Percentiles rank a stretch among this genome's conserved stretches.
phyloP scores from a whole-genome alignment of 805 yeast species.

The Zygoascus ofunaensis region DNA sequence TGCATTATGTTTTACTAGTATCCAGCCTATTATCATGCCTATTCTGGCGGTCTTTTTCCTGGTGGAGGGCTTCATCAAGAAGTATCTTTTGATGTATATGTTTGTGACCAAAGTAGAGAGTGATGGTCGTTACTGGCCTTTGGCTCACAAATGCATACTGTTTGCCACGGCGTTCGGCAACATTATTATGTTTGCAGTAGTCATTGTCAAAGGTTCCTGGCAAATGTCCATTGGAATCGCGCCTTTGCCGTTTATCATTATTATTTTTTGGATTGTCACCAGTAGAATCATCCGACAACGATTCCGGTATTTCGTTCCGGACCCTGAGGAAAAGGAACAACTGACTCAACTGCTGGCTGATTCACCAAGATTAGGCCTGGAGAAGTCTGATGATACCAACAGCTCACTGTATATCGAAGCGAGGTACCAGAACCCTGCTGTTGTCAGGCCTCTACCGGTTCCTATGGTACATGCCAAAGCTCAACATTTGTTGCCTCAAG shows the following conservation, averaged over 20 bases:
- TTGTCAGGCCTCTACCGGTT: conserved; percentile 11
- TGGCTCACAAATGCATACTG: conserved; percentile 25
- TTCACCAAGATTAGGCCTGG: background rate
- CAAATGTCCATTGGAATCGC: conserved; percentile 24
- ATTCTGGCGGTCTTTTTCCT: conserved; percentile 15
- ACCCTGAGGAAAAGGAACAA: conserved; percentile 11
- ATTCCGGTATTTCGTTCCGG: conserved; percentile 18
- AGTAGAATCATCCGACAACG: conserved; percentile 4
- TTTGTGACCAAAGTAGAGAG: conserved; percentile 31
- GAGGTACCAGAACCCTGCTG: conserved; percentile 19
- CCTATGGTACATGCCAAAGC: conserved; percentile 21
- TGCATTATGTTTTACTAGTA: conserved; percentile 29
- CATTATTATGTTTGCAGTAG: conserved; percentile 28
- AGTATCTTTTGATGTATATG: conserved; percentile 29
- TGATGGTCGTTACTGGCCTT: conserved; percentile 31
- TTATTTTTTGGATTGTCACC: conserved; percentile 24
- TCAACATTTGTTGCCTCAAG: conserved; percentile 9
- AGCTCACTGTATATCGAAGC: conserved; percentile 9
- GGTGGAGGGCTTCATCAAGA: conserved; percentile 25
- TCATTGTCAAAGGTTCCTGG: conserved; percentile 32
- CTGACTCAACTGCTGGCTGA: conserved; percentile 8
- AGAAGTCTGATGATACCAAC: background rate
- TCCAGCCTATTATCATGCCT: conserved; percentile 32
- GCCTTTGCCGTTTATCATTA: conserved; percentile 24
- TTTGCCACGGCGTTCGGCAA: conserved; percentile 31